A percentile compares a stretch with the other conserved stretches of the same genome.
phyloP scores from a whole-genome alignment of 1,284 basidiomycete species.

The Ustilago curta region DNA sequence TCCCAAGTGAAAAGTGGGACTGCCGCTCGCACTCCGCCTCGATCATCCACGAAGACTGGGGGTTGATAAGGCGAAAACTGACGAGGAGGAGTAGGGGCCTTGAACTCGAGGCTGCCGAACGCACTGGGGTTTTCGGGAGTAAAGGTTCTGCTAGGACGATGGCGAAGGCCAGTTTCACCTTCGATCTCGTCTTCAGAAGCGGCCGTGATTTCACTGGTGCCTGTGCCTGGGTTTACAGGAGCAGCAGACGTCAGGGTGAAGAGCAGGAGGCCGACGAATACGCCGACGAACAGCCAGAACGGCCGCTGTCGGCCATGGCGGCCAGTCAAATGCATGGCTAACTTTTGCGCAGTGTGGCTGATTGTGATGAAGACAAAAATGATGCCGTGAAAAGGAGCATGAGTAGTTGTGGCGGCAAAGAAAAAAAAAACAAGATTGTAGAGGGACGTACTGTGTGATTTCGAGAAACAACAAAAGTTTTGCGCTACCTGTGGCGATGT shows the following conservation, averaged over 20 bases:
- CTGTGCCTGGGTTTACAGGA: background rate
- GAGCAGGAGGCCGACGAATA: slow-evolving; percentile 15
- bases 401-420: background rate
- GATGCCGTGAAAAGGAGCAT: background rate
- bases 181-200: background rate
- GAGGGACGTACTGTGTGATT: slow-evolving; percentile 3
- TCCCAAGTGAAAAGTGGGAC: too few species aligned
- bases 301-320: slow-evolving; percentile 17
- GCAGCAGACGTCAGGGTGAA: slow-evolving; percentile 15
- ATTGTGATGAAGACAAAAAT: background rate
- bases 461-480: background rate
- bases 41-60: too few species aligned
- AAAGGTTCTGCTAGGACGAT: too few species aligned
- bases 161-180: too few species aligned
- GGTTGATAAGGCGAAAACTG: too few species aligned
- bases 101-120: too few species aligned
- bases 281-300: slow-evolving; percentile 30
- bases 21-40: too few species aligned
- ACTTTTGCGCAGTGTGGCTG: background rate
- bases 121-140: too few species aligned
- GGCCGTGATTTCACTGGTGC: background rate
- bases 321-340: slow-evolving; percentile 22
- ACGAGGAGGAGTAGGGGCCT: too few species aligned
- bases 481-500: slow-evolving; percentile 16
- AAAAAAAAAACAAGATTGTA: background rate